Conservation (phyloP, 2,329 filamentous ascomycete genomes). For the Xylariomycetidae sp. region DNA sequence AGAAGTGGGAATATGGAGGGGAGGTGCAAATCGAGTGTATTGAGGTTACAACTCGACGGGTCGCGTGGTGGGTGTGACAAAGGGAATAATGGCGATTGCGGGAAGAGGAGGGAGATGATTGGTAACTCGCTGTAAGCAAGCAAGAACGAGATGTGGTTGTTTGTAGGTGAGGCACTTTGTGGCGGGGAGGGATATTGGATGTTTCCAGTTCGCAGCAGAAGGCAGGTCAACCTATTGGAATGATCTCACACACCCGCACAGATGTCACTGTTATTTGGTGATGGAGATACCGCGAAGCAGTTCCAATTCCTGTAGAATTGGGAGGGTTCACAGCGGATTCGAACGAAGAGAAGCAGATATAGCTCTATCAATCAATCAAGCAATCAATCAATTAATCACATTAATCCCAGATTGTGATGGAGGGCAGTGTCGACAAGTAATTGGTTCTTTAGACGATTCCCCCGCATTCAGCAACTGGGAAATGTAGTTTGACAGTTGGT, state of each 20-base stretch:
- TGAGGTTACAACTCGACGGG: too few relatives aligned
- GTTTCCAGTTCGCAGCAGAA: constrained; percentile 1
- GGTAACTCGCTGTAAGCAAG: too few relatives aligned
- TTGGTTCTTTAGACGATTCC: constrained; percentile 12
- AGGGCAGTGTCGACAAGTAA: constrained; percentile 13
- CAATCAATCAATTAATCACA: too few relatives aligned
- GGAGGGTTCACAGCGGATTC: too few relatives aligned
- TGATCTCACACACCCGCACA: too few relatives aligned
- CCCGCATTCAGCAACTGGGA: constrained; percentile 14
- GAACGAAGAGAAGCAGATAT: constrained; percentile 11
- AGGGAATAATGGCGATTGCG: neutral
- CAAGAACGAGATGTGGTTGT: too few relatives aligned
- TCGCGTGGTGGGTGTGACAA: neutral
- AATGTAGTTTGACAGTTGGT: constrained; percentile 2
- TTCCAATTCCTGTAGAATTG: too few relatives aligned
- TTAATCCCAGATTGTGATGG: too few relatives aligned
- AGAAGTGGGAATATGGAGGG: constrained; percentile 2
- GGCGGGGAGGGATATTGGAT: constrained; percentile 1
- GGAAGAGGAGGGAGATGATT: neutral
- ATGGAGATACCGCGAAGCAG: constrained; percentile 4
- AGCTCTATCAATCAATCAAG: too few relatives aligned
- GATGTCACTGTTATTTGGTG: too few relatives aligned
- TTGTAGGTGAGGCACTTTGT: neutral
- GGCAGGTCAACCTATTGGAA: too few relatives aligned
- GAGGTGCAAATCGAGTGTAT: too few relatives aligned